A percentile compares a stretch with the other conserved stretches of the same genome.
Conservation (phyloP, 2,329 filamentous ascomycete genomes). For the Chaetomiaceae sp. region DNA sequence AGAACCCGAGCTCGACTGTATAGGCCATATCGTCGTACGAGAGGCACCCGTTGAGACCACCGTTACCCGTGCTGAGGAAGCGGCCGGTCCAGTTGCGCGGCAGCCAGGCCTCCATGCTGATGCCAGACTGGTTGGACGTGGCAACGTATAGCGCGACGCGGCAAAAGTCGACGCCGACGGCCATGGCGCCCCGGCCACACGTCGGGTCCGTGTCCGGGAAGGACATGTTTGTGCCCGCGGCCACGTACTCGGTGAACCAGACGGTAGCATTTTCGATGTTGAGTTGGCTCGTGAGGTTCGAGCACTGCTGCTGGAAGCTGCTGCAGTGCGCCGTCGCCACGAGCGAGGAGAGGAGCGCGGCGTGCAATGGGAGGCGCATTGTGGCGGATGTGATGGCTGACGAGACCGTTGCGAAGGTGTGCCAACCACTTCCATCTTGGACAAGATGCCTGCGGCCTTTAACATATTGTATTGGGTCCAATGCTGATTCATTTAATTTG, state of each 20-base stretch:
- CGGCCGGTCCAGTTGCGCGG: conserved; percentile 42
- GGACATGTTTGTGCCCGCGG: conserved; percentile 9
- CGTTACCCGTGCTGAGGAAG: conserved; percentile 45
- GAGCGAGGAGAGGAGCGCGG: neutral
- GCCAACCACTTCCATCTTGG: neutral
- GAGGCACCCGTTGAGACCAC: conserved; percentile 45
- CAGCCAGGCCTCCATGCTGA: conserved; percentile 45
- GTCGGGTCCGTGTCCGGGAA: conserved; percentile 15
- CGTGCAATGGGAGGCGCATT: neutral
- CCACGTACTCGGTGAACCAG: conserved; percentile 5
- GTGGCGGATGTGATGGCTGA: neutral
- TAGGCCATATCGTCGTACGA: conserved; percentile 45
- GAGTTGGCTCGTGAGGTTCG: conserved; percentile 4
- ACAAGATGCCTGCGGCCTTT: neutral
- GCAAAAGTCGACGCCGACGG: conserved; percentile 24
- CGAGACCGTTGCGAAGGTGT: neutral
- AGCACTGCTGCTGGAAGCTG: conserved; percentile 6
- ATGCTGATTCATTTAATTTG: no score
- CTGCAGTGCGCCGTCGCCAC: neutral
- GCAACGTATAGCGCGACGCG: conserved; percentile 27
- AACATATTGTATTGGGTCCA: no score
- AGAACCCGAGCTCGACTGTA: conserved; percentile 39
- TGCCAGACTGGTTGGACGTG: conserved; percentile 37
- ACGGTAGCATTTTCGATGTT: conserved; percentile 6
- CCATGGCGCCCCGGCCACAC: conserved; percentile 10